Conservation (phyloP, 768 basidiomycete species). For the Clavaria fumosa region DNA sequence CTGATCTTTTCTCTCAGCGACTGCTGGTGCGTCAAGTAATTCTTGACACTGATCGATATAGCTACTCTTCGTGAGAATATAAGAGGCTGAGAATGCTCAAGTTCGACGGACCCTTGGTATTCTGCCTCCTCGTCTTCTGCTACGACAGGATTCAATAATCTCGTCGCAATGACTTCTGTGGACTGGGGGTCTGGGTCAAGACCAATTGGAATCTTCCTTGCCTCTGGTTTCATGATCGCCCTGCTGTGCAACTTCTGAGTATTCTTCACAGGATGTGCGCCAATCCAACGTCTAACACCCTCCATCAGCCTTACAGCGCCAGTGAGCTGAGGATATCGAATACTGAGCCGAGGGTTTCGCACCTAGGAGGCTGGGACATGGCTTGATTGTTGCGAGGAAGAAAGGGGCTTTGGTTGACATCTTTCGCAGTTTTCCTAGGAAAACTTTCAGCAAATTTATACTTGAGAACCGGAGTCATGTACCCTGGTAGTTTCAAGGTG, state of each 20-base stretch:
- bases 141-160: conserved; percentile 47
- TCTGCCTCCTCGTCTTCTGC: conserved; percentile 50
- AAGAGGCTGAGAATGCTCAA: not conserved
- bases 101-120: conserved; percentile 44
- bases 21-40: conserved; percentile 40
- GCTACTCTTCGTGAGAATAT: conserved; percentile 18
- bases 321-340: conserved; percentile 3
- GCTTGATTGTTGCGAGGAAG: conserved; percentile 35
- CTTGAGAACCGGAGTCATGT: conserved; percentile 12
- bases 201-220: conserved; percentile 18
- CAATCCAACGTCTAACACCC: conserved; percentile 68
- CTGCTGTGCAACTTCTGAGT: conserved; percentile 27
- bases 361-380: conserved; percentile 25
- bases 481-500: conserved; percentile 74
- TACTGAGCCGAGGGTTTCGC: not conserved
- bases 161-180: conserved; percentile 41
- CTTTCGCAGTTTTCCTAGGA: conserved; percentile 55
- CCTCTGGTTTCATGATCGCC: conserved; percentile 20
- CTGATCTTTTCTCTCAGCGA: conserved; percentile 42
- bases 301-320: conserved; percentile 43
- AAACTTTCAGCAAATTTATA: conserved; percentile 2
- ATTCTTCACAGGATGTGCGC: conserved; percentile 30
- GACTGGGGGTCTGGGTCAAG: conserved; percentile 28
- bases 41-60: conserved; percentile 66
- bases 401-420: conserved; percentile 64